Conservation (phyloP, 352 stramenopile genomes). For the Elongisporangium anandrum region DNA sequence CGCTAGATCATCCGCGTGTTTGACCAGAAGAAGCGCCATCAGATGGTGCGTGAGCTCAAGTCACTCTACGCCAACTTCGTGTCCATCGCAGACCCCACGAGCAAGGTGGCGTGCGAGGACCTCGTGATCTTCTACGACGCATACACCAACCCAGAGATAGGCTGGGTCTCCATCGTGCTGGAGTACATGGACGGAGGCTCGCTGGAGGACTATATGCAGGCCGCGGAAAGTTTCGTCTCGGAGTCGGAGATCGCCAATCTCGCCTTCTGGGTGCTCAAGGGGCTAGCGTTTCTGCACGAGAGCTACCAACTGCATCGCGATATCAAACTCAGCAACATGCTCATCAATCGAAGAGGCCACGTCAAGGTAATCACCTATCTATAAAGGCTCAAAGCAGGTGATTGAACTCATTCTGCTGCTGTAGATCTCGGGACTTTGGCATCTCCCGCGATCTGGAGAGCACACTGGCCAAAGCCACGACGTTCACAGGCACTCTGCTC, state of each 20-base stretch:
- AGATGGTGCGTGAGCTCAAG: conserved; percentile 87
- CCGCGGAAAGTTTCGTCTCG: conserved; percentile 24
- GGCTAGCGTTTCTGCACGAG: conserved; percentile 86
- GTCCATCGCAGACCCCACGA: conserved; percentile 39
- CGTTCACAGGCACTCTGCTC: conserved; percentile 89
- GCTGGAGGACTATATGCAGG: conserved; percentile 72
- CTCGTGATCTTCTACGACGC: conserved; percentile 92
- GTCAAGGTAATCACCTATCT: conserved; percentile 48
- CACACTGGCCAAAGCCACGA: conserved; percentile 82
- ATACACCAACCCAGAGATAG: conserved; percentile 85
- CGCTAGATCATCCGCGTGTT: conserved; percentile 78
- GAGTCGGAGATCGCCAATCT: conserved; percentile 84
- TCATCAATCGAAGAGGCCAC: conserved; percentile 81
- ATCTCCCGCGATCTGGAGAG: conserved; percentile 81
- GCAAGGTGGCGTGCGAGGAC: conserved; percentile 59
- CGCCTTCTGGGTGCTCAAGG: conserved; percentile 69
- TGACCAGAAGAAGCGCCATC: conserved; percentile 84
- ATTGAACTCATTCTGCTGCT: not conserved
- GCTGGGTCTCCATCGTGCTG: conserved; percentile 90
- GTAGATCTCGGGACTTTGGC: conserved; percentile 82
- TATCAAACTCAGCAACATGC: conserved; percentile 95
- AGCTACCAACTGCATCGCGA: conserved; percentile 91
- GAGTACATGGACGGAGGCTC: conserved; percentile 94
- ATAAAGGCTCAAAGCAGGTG: not conserved
- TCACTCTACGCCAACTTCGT: conserved; percentile 82